Percentiles rank a stretch among this genome's conserved stretches.
Conservation (phyloP, 257 asterid genomes). For the Solanum arcanum region DNA sequence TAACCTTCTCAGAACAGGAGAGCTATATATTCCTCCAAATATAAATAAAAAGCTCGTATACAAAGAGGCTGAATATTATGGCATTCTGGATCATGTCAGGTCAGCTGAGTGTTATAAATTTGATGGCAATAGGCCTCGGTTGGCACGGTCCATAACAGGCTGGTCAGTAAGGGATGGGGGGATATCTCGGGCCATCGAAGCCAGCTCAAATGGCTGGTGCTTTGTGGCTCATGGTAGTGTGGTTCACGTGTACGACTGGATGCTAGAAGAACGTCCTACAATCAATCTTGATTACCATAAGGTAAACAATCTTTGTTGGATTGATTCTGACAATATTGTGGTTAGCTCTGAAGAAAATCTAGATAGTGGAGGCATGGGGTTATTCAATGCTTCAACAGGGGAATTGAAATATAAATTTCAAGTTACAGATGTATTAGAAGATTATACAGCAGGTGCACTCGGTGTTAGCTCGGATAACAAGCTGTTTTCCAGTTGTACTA, state of each 20-base stretch:
- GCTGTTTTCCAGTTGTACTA: slow-evolving; percentile 56
- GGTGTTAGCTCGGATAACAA: slow-evolving; percentile 42
- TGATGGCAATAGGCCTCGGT: slow-evolving; percentile 60
- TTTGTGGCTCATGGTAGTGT: slow-evolving; percentile 82
- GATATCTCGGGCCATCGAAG: slow-evolving; percentile 37
- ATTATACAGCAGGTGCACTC: slow-evolving; percentile 60
- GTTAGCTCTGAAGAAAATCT: slow-evolving; percentile 58
- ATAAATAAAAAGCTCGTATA: slow-evolving; percentile 44
- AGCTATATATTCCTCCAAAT: slow-evolving; percentile 51
- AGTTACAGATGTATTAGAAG: slow-evolving; percentile 50
- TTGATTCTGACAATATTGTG: slow-evolving; percentile 48
- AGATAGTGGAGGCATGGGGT: slow-evolving; percentile 69
- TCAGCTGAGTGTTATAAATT: slow-evolving; percentile 70
- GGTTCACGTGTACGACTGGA: slow-evolving; percentile 86
- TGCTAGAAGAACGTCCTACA: slow-evolving; percentile 64
- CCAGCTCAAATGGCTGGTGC: slow-evolving; percentile 71
- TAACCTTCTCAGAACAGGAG: slow-evolving; percentile 77
- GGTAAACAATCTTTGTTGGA: slow-evolving; percentile 61
- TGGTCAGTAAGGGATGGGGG: slow-evolving; percentile 76
- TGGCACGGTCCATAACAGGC: slow-evolving; percentile 40
- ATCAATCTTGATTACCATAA: slow-evolving; percentile 63
- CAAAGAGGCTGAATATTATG: slow-evolving; percentile 67
- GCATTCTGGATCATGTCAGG: slow-evolving; percentile 56
- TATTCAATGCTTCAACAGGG: slow-evolving; percentile 47
- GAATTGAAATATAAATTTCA: slow-evolving; percentile 46